Conservation (phyloP, 75 land plant genomes). For the Larix kaempferi region DNA sequence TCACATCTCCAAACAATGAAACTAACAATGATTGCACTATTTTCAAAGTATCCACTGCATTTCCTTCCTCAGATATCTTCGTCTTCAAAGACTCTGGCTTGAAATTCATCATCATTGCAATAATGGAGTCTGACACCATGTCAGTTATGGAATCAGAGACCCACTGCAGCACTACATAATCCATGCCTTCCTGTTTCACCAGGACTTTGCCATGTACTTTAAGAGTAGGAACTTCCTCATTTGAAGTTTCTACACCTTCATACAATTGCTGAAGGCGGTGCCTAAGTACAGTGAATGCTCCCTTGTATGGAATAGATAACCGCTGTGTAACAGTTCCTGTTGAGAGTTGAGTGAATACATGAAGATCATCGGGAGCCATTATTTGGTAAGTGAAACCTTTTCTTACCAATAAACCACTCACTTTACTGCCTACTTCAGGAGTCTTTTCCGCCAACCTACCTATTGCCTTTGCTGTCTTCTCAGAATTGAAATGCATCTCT, state of each 20-base stretch:
- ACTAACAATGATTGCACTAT: slow-evolving; percentile 69
- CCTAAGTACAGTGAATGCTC: slow-evolving; percentile 74
- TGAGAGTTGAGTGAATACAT: slow-evolving; percentile 82
- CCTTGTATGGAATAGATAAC: slow-evolving; percentile 84
- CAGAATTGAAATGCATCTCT: slow-evolving; percentile 90
- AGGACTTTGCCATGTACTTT: slow-evolving; percentile 81
- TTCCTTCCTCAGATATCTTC: slow-evolving; percentile 44
- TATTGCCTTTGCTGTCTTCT: slow-evolving; percentile 92
- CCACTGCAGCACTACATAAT: slow-evolving; percentile 81
- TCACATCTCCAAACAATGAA: slow-evolving; percentile 91
- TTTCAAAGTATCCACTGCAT: slow-evolving; percentile 55
- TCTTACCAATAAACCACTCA: slow-evolving; percentile 88
- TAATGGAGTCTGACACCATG: slow-evolving; percentile 95
- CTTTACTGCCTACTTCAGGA: slow-evolving; percentile 75
- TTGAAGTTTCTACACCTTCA: slow-evolving; percentile 72
- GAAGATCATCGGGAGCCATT: slow-evolving; percentile 96
- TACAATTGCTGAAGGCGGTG: slow-evolving; percentile 82
- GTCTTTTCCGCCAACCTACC: slow-evolving; percentile 88
- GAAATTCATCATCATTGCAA: slow-evolving; percentile 79
- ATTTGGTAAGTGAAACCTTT: slow-evolving; percentile 96
- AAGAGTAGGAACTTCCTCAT: slow-evolving; percentile 54
- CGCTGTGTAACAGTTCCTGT: slow-evolving; percentile 85
- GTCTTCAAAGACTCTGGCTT: slow-evolving; percentile 58
- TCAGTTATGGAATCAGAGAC: slow-evolving; percentile 88
- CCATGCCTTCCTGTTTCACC: slow-evolving; percentile 71